Evolutionary conservation across 208 protist species (phyloP), one percentile per base, ranked within the genome.

Genomic region (Crithidia sp.): DNA sequence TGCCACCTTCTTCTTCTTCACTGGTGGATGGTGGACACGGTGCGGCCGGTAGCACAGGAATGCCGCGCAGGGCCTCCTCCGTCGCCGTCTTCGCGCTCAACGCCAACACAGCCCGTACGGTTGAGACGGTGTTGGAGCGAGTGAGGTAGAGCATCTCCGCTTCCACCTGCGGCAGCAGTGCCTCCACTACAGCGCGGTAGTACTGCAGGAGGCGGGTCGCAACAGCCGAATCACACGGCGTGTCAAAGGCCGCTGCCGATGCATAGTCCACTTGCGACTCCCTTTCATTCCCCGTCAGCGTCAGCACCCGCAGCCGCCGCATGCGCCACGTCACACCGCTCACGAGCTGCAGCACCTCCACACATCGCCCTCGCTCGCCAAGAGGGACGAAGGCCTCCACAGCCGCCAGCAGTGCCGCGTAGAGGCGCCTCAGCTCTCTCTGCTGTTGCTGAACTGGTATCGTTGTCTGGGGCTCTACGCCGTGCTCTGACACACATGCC

Each of bases 141-240:
- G 28, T 28, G 28, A 28, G 28, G 28, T 28, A 28, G 28, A 28
- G 28, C 28, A 65, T 44, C 44, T 74, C 67, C n/a, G 52, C 60
- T 19, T 79, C 66, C 41, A 74, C 74, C 57, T 69, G 57, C 13
- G 74, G 74, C 67, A 79, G 73, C 36, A 79, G 16, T 12, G n/a
- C 19, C 16, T 49, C 9, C 37, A 55, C 10, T 13, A 54, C 1
- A 44, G 7, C 37, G 55, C 67, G 17, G 56, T 53, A 63, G 12
- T 52, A 55, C 6, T 6, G 16, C 16, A 71, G 55, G 2, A 57
- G 49, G 14, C 8, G 44, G 13, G 4, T 5, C 45, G 9, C 45
- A 13, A 13, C 7, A 49, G 45, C 7, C 45, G 45, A 13, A 13
- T 49, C 45, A 49, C 45, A 49, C 45, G 45, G 12, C 12, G 45